Base-by-base conservation (phyloP, 306 rosid genomes). In the Luffa aegyptiaca region DNA sequence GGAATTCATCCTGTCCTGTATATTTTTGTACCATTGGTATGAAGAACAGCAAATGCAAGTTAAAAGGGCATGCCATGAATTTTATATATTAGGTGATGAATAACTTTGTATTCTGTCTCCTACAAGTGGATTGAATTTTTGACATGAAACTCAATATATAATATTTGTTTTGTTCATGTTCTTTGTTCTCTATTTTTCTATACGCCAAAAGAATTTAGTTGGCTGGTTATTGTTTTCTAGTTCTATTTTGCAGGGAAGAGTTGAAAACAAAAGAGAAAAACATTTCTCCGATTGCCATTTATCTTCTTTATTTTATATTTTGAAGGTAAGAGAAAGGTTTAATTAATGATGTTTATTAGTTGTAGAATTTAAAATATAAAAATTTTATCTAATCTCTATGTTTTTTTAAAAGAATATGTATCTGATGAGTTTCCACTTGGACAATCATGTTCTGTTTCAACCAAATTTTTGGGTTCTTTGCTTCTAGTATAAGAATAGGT, bases 21-120 rank as follows among this genome's bases (percentile, higher is more conserved):
- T 74, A 74, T 74, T 74, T 51, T 51, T 74, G 62, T 74, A 73
- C 62, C 78, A 33, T 49, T 49, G 78, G 56, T 48, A 49, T 51
- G 59, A 73, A 49, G 58, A 73, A 49, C 39, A 74, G 39, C 6
- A 74, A 33, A 49, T 48, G 31, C 16, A 16, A 49, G 57, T 48
- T 45, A 71, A 71, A 46, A 69, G 18, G 35, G 55, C 41, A 21
- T 45, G 77, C 41, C 77, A 71, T 46, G 77, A 26, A 13, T 71
- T 21, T 16, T 48, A 13, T 33, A 16, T 48, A 11, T 31, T 16
- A 31, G 78, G 39, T 14, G 58, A 74, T 31, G 44, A 8, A 45
- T 45, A 10, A 12, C 39, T 20, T 71, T 10, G 57, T 71, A 26
- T 31, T 48, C 62, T 49, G 21, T 49, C 31, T 8, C 63, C 78